phyloP scores from a whole-genome alignment of 2,329 filamentous ascomycete species.

The Coccinonectria pachysandricola region DNA sequence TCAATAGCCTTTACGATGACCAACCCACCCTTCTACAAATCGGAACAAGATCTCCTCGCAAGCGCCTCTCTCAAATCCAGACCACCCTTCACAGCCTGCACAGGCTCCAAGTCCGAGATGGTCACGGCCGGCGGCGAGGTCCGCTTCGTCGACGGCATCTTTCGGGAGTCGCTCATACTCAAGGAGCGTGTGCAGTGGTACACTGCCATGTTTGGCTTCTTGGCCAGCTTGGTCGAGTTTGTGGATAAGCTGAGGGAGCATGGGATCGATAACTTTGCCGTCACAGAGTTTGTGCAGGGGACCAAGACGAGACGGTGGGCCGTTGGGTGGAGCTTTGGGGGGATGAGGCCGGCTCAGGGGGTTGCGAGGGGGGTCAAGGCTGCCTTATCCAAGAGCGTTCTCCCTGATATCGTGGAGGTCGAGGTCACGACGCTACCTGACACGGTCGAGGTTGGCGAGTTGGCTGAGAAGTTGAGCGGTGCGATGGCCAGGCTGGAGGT shows the following conservation, averaged over 20 bases:
- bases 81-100: conserved; percentile 62
- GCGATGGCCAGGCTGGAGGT: conserved; percentile 48
- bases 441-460: conserved; percentile 27
- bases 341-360: conserved; percentile 47
- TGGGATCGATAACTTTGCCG: conserved; percentile 65
- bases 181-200: conserved; percentile 68
- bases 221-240: conserved; percentile 53
- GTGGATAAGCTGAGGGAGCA: conserved; percentile 48
- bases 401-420: conserved; percentile 33
- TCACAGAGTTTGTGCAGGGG: conserved; percentile 70
- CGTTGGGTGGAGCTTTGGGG: conserved; percentile 74
- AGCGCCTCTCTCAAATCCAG: conserved; percentile 56
- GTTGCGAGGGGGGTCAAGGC: conserved; percentile 35
- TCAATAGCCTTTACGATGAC: conserved; percentile 76
- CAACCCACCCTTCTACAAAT: conserved; percentile 92
- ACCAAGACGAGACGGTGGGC: conserved; percentile 76
- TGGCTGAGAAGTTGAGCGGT: conserved; percentile 27
- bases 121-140: conserved; percentile 69
- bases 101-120: conserved; percentile 77
- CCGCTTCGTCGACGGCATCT: conserved; percentile 60
- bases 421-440: conserved; percentile 36
- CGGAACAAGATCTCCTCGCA: conserved; percentile 53
- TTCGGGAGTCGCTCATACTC: conserved; percentile 56
- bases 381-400: conserved; percentile 28
- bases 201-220: conserved; percentile 80